Conservation (phyloP, 257 asterid species). For the Solanum gandarillasii region DNA sequence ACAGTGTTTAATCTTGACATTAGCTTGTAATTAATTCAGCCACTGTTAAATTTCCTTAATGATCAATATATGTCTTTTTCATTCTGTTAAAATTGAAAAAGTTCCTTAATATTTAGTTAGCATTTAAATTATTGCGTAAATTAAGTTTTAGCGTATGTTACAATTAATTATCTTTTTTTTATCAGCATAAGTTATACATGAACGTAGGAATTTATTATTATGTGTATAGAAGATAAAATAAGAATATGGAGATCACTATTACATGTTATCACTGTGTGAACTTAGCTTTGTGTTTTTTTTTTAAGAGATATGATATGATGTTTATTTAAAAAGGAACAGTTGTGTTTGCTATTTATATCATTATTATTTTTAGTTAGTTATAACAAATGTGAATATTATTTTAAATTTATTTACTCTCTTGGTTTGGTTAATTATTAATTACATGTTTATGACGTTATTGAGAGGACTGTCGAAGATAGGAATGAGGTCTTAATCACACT, state of each 20-base stretch:
- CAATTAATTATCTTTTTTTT: no score
- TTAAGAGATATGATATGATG: not conserved
- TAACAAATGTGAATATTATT: not conserved
- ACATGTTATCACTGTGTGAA: not conserved
- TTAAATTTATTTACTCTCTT: not conserved
- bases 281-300: not conserved
- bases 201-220: not conserved
- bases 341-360: not conserved
- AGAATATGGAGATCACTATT: not conserved
- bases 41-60: not conserved
- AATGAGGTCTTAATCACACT: not conserved
- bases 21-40: not conserved
- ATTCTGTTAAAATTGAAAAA: not conserved
- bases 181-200: not conserved
- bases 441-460: not conserved
- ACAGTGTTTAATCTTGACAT: not conserved
- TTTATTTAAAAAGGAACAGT: not conserved
- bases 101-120: no score
- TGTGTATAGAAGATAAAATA: not conserved
- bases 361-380: not conserved
- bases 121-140: not conserved
- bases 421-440: not conserved
- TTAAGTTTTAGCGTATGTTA: not conserved
- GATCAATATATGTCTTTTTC: not conserved
- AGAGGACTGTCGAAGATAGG: not conserved